Base-by-base conservation (phyloP, 139 green algal genomes). In the Tetraselmis chui region DNA sequence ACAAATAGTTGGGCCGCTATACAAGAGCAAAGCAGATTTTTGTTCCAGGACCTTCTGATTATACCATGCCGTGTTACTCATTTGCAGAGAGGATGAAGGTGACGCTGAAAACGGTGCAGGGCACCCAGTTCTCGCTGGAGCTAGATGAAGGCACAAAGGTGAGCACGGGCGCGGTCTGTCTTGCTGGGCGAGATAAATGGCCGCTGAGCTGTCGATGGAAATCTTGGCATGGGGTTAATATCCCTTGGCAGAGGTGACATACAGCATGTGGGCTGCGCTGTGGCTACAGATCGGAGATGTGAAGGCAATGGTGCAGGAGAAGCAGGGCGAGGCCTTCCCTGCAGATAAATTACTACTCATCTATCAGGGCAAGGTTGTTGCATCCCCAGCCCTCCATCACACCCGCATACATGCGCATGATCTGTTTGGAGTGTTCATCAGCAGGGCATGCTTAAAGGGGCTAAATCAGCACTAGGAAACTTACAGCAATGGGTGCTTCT, bases 61-160 rank as follows among this genome's bases (percentile, higher is more conserved):
- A n/a, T n/a, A n/a, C n/a, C n/a, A n/a, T n/a, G n/a, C n/a, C n/a
- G n/a, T n/a, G n/a, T n/a, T n/a, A n/a, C n/a, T n/a, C n/a, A n/a
- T n/a, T n/a, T n/a, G n/a, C n/a, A n/a, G n/a, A n/a, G n/a, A 79
- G 97, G 31, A 98, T 98, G 93, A 93, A 97, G 84, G 82, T 98
- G 1, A 98, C 93, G 1, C 94, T 98, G 79, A 92, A 94, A 78
- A 98, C 93, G 0, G 90, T 98, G 32, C 87, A 89, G 31, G 95
- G 95, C 26, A 88, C 91, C 25, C 88, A 84, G 27, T 98, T 98
- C 80, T 84, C 91, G 25, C 28, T 97, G 23, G 90, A 94, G 25
- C 87, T 94, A 0, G 95, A 98, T 24, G 84, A 85, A 1, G 76
- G 75, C 2, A 89, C 87, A 2, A 94, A 85, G 79, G 91, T 98